Conservation (phyloP, 2,329 filamentous ascomycete genomes). For the Diplocarpon rosae region DNA sequence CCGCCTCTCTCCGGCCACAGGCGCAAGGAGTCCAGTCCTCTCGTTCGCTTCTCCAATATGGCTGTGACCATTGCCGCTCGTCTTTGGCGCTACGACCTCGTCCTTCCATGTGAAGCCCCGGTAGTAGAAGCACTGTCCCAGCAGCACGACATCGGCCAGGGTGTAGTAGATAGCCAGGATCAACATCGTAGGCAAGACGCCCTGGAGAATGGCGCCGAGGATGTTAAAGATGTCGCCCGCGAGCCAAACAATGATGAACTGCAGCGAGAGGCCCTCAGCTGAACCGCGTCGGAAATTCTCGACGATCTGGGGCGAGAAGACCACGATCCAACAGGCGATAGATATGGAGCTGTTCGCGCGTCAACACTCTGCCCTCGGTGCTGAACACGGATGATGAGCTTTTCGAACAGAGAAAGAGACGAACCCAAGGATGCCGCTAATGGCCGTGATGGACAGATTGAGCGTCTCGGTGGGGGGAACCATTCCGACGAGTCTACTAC, state of each 20-base stretch:
- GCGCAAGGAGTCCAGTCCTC: constrained; percentile 38
- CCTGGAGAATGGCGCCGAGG: constrained; percentile 79
- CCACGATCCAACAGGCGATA: constrained; percentile 91
- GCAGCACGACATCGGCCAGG: constrained; percentile 76
- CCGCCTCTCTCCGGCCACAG: constrained; percentile 36
- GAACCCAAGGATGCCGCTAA: constrained; percentile 84
- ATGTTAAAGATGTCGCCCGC: constrained; percentile 95
- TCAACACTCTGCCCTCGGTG: constrained; percentile 5
- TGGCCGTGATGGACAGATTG: constrained; percentile 76
- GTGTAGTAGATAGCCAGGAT: constrained; percentile 94
- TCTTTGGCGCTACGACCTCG: constrained; percentile 36
- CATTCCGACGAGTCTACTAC: constrained; percentile 9
- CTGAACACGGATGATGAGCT: background rate
- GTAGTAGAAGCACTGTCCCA: constrained; percentile 92
- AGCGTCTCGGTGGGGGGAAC: constrained; percentile 41
- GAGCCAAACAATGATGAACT: constrained; percentile 90
- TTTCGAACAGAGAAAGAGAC: constrained; percentile 18
- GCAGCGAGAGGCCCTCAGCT: constrained; percentile 78
- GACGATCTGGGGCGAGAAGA: constrained; percentile 94
- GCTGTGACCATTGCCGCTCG: constrained; percentile 20
- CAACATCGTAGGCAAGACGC: constrained; percentile 88
- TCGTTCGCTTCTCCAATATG: constrained; percentile 35
- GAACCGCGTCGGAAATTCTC: constrained; percentile 82
- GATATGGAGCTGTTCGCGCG: constrained; percentile 62
- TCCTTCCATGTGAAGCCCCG: constrained; percentile 65